phyloP scores from a whole-genome alignment of 805 yeast species.

The Lipomyces starkeyi region DNA sequence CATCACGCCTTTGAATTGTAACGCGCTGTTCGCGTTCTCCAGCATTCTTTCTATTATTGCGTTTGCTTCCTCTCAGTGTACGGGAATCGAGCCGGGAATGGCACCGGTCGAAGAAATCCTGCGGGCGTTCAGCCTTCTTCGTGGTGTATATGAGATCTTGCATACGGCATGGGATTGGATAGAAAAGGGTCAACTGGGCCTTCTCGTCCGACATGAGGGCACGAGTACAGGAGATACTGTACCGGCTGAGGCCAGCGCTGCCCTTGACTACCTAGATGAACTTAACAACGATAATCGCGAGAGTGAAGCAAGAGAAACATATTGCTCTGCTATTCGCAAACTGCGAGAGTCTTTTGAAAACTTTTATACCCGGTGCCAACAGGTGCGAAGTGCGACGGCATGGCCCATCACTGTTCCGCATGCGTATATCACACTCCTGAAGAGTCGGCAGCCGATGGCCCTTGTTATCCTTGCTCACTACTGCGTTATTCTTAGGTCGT shows the following conservation, averaged over 20 bases:
- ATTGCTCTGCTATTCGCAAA: neutral
- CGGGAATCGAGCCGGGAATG: neutral
- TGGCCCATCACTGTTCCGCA: neutral
- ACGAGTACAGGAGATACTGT: neutral
- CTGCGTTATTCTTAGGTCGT: neutral
- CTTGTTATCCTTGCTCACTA: conserved; percentile 8
- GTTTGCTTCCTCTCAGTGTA: neutral
- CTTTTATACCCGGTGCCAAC: neutral
- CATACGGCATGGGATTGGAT: neutral
- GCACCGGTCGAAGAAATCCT: neutral
- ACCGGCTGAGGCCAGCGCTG: neutral
- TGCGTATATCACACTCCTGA: neutral
- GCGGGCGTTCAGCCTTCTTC: neutral
- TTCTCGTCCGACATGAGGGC: neutral
- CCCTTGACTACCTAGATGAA: neutral
- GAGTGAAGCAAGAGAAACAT: neutral
- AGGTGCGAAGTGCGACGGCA: neutral
- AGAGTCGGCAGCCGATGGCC: conserved; percentile 7
- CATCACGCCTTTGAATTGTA: neutral
- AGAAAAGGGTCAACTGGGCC: neutral
- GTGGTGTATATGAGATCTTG: neutral
- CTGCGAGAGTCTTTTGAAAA: neutral
- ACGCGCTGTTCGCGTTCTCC: neutral
- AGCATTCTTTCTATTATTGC: neutral
- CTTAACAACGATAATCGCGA: neutral